Evolutionary conservation across 306 rosid genomes (phyloP), one percentile per base, ranked within the genome.

Genomic region (Gynostemma pentaphyllum): DNA sequence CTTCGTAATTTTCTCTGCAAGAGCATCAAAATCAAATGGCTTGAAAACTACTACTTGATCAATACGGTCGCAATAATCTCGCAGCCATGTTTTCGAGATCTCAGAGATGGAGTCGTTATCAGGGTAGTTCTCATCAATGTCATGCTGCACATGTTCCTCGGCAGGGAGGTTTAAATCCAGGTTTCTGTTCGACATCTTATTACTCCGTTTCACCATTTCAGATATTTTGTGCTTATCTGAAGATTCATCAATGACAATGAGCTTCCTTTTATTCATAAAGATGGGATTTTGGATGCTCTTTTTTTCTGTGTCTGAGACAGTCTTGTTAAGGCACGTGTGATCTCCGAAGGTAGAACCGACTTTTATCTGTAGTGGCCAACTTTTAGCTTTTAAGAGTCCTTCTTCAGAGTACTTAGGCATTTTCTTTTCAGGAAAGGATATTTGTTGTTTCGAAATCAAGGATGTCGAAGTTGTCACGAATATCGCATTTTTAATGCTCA

Each of bases 121-220:
- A 0, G 72, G 54, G 69, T 57, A 69, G 48, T 69, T 74, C 15
- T 69, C 75, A 10, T 71, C 76, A 4, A 45, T 45, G 29, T 76
- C 79, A 30, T 70, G 78, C 44, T 46, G 62, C 52, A 74, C 84
- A 32, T 63, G 75, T 27, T 83, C 89, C 71, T 82, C 89, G 2
- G 97, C 96, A 15, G 99, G 96, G 61, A 83, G 88, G 78, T 92
- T 92, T 79, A 92, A 85, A 76, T 92, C 97, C 68, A 88, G 79
- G 61, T 42, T 68, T 75, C 80, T 67, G 21, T 62, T 79, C 19
- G 90, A 81, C 19, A 71, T 36, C 46, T 68, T 88, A 60, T 84
- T 80, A 26, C 90, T 83, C 77, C 95, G 80, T 83, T 86, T 88
- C 26, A 76, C 60, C 10, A 42, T 68, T 19, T 82, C 92, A 15